A percentile compares a stretch with the other conserved stretches of the same genome.
Evolutionary conservation across 805 yeast genomes (phyloP).

Genomic region (Sugiyamaella boreocaroliniensis): DNA sequence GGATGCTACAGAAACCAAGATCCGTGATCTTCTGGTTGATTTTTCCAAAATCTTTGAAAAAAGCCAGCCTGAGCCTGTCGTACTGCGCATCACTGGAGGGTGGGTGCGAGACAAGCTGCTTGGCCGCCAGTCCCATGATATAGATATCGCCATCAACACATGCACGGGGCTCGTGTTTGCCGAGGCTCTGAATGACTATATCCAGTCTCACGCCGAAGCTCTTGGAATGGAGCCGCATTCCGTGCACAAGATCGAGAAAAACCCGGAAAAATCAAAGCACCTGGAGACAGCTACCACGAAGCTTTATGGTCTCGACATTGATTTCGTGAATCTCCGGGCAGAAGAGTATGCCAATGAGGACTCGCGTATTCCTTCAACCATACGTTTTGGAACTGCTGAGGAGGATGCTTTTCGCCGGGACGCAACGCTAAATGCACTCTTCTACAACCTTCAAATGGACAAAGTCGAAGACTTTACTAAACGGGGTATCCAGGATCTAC

Average conservation of each 20-base stretch:
- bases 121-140: conserved; percentile 73
- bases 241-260: conserved; percentile 77
- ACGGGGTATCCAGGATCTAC: conserved; percentile 65
- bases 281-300: conserved; percentile 93
- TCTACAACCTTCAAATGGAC: conserved; percentile 66
- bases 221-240: conserved; percentile 28
- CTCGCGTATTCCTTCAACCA: conserved; percentile 71
- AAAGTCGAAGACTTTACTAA: conserved; percentile 81
- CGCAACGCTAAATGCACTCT: conserved; percentile 89
- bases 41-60: conserved; percentile 25
- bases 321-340: conserved; percentile 84
- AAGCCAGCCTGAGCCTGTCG: conserved; percentile 31
- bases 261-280: conserved; percentile 95
- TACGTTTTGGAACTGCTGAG: conserved; percentile 79
- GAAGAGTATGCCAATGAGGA: conserved; percentile 74
- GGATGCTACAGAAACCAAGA: conserved; percentile 26
- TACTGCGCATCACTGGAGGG: conserved; percentile 86
- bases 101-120: conserved; percentile 96
- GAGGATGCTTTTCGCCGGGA: conserved; percentile 92
- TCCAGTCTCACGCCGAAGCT: conserved; percentile 27
- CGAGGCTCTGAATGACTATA: conserved; percentile 48
- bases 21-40: conserved; percentile 27
- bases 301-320: conserved; percentile 76
- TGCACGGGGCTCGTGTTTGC: conserved; percentile 87
- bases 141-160: conserved; percentile 84